Conservation (phyloP, 805 yeast species). For the Kazachstania psychrophila region DNA sequence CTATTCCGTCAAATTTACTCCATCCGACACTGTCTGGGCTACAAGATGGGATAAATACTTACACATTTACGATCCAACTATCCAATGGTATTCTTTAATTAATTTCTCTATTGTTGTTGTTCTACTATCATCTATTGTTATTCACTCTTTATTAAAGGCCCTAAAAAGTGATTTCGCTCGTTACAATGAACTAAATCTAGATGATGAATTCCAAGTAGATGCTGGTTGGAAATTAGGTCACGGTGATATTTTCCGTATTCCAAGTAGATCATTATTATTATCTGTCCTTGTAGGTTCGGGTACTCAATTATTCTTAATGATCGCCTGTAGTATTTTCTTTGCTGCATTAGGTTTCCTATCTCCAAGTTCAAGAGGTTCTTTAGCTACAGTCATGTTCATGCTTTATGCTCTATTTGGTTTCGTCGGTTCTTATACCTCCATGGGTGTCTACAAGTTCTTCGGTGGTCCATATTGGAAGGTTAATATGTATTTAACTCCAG, state of each 20-base stretch:
- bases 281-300: conserved; percentile 87
- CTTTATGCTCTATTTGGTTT: conserved; percentile 73
- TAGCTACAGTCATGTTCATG: conserved; percentile 82
- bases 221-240: conserved; percentile 95
- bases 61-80: conserved; percentile 82
- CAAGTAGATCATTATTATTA: conserved; percentile 56
- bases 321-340: conserved; percentile 59
- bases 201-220: conserved; percentile 82
- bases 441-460: conserved; percentile 76
- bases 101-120: conserved; percentile 78
- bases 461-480: conserved; percentile 88
- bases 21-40: conserved; percentile 81
- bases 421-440: conserved; percentile 81
- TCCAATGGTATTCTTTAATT: conserved; percentile 91
- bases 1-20: conserved; percentile 70
- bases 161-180: conserved; percentile 76
- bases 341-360: conserved; percentile 85
- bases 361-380: conserved; percentile 90
- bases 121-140: conserved; percentile 65
- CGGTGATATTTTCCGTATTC: conserved; percentile 90
- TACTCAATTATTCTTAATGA: conserved; percentile 70
- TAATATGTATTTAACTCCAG: conserved; percentile 75
- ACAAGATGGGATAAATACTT: conserved; percentile 97
- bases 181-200: conserved; percentile 82
- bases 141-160: conserved; percentile 69